A percentile compares a stretch with the other conserved stretches of the same genome.
Conservation (phyloP, 768 basidiomycete genomes). For the Agrocybe pediades region DNA sequence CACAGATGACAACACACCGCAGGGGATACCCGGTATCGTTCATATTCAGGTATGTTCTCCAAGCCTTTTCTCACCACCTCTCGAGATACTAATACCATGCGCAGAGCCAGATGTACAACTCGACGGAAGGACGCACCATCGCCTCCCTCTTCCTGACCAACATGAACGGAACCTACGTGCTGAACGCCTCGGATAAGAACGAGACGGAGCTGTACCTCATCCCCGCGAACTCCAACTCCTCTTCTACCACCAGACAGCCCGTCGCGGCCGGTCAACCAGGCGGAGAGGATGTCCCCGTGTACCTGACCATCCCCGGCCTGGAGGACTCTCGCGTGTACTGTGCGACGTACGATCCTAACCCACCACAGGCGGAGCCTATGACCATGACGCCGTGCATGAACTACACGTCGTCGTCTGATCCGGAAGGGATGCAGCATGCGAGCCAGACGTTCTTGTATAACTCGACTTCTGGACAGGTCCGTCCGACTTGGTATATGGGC, state of each 20-base stretch:
- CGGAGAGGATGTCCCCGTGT: slow-evolving; percentile 30
- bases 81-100: background rate
- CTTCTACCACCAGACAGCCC: background rate
- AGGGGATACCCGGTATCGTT: slow-evolving; percentile 3
- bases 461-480: slow-evolving; percentile 43
- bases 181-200: slow-evolving; percentile 53
- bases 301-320: slow-evolving; percentile 33
- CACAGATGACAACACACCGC: slow-evolving; percentile 38
- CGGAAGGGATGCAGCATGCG: too few species aligned
- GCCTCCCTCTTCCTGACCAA: slow-evolving; percentile 21
- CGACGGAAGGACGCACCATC: slow-evolving; percentile 10
- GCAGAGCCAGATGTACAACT: slow-evolving; percentile 11
- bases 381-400: slow-evolving; percentile 45
- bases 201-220: slow-evolving; percentile 47
- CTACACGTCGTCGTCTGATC: slow-evolving; percentile 3
- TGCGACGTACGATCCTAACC: slow-evolving; percentile 61
- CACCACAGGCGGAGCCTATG: slow-evolving; percentile 48
- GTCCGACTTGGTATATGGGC: slow-evolving; percentile 49
- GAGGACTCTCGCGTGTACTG: slow-evolving; percentile 47
- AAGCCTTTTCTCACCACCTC: background rate
- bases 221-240: slow-evolving; percentile 2
- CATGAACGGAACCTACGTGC: slow-evolving; percentile 32
- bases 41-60: slow-evolving; percentile 7
- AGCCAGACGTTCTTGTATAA: slow-evolving; percentile 68
- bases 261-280: slow-evolving; percentile 15